Percentiles rank a stretch among this genome's conserved stretches.
Evolutionary conservation across 176 grass and related monocot species (phyloP).

Genomic region (Musa acuminata): DNA sequence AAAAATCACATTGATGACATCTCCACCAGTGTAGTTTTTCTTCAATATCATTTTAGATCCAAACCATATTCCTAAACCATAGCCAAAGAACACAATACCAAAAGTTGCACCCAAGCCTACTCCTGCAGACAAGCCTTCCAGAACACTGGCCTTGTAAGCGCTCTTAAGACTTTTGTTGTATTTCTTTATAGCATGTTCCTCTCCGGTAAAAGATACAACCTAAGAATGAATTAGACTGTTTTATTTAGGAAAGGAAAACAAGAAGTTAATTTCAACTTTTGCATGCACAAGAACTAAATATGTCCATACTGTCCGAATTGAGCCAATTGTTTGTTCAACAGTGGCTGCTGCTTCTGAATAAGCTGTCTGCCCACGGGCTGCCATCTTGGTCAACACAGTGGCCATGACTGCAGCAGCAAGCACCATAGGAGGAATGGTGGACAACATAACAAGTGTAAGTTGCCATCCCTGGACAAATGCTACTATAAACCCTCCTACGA

Average conservation of each 20-base stretch:
- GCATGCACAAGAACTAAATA: neutral
- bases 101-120: slow-evolving; percentile 14
- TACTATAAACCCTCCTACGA: slow-evolving; percentile 66
- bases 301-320: slow-evolving; percentile 68
- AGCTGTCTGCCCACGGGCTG: slow-evolving; percentile 43
- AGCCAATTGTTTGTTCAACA: slow-evolving; percentile 62
- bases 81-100: slow-evolving; percentile 7
- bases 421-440: slow-evolving; percentile 56
- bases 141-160: slow-evolving; percentile 12
- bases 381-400: slow-evolving; percentile 47
- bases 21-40: slow-evolving; percentile 12
- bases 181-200: slow-evolving; percentile 12
- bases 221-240: neutral
- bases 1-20: slow-evolving; percentile 16
- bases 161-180: slow-evolving; percentile 1
- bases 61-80: slow-evolving; percentile 17
- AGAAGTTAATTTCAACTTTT: neutral
- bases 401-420: slow-evolving; percentile 47
- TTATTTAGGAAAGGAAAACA: neutral
- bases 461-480: slow-evolving; percentile 81
- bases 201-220: slow-evolving; percentile 21
- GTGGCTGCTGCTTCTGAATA: slow-evolving; percentile 60
- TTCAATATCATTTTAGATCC: slow-evolving; percentile 13
- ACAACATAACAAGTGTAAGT: slow-evolving; percentile 73
- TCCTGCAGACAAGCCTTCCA: slow-evolving; percentile 10